Conservation (phyloP, 2,329 filamentous ascomycete genomes). For the Arthrobotrys iridis region DNA sequence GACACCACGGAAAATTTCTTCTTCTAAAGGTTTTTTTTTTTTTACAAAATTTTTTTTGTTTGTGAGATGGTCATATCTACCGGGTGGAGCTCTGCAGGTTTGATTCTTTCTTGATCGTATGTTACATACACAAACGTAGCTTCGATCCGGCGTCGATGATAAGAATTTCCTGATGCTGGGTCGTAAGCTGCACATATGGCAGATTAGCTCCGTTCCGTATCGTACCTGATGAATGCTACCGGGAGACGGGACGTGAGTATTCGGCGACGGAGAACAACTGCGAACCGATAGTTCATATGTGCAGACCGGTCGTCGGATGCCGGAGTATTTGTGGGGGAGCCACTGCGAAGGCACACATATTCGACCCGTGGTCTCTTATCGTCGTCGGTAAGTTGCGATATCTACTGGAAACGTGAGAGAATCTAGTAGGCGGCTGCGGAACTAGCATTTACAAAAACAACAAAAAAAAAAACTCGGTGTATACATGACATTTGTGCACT, state of each 20-base stretch:
- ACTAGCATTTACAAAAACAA: neutral
- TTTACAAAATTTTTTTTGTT: too few species aligned
- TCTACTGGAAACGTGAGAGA: neutral
- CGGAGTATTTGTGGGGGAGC: conserved; percentile 9
- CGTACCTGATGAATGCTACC: conserved; percentile 3
- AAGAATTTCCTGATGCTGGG: neutral
- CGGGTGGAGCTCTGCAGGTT: neutral
- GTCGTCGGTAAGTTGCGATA: conserved; percentile 19
- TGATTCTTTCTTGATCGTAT: neutral
- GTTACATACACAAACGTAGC: neutral
- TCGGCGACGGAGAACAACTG: conserved; percentile 1
- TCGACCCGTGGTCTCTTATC: neutral
- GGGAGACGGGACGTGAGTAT: conserved; percentile 4
- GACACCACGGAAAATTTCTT: neutral
- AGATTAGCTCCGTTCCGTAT: conserved; percentile 3
- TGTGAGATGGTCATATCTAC: too few species aligned
- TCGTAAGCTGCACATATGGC: neutral
- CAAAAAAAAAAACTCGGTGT: neutral
- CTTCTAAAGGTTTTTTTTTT: neutral
- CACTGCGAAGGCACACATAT: too few species aligned
- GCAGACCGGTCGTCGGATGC: conserved; percentile 24
- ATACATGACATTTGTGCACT: too few species aligned
- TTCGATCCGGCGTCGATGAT: conserved; percentile 3
- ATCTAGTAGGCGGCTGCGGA: conserved; percentile 8
- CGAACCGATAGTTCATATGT: neutral